Base-by-base conservation (phyloP, 139 green algal species). In the Asterochloris erici region DNA sequence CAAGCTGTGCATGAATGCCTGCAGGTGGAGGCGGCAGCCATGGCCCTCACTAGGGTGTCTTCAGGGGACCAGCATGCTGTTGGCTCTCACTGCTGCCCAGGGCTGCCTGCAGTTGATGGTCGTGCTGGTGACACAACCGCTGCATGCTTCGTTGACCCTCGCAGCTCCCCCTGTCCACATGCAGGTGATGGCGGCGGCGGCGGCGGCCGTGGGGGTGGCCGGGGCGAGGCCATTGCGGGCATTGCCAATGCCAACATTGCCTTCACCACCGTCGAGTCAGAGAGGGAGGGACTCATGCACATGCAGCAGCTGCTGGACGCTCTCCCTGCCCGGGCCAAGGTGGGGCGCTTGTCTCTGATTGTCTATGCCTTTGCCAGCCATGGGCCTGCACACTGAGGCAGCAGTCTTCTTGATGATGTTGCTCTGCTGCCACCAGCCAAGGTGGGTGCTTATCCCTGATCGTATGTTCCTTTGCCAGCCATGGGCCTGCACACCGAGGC, bases 301-400 rank as follows among this genome's bases (percentile, higher is more conserved):
- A 80, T 80, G 76, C 68, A 80, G 60, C 60, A 80, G 60, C 76
- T 80, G 47, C 47, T 80, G 12, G 68, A 61, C 28, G 76, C 76
- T 14, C 26, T 80, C 11, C 76, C 76, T 70, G 76, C 68, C 38
- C 68, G 61, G 19, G 76, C 76, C n/a, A 80, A 80, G 76, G 76
- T 80, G 24, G 68, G 19, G 17, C 21, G 66, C 17, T 9, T 24
- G 6, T 21, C 66, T 24, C 21, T 71, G 17, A 24, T 16, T 70
- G 64, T 70, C 15, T 16, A 70, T 70, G 15, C 16, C 21, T 71
- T 21, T 2, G 4, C 66, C 21, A 24, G 21, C 19, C 2, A 10
- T 26, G 66, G 66, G 19, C 17, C 66, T 26, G 19, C 17, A 71
- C 66, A 71, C 17, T 26, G 66, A 21, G 1, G 66, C 66, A 26